These are phyloP conservation scores for Cladosporium sp. DNA, from an alignment of 2,329 filamentous ascomycete genomes.

Conservation along the genomic window DNA sequence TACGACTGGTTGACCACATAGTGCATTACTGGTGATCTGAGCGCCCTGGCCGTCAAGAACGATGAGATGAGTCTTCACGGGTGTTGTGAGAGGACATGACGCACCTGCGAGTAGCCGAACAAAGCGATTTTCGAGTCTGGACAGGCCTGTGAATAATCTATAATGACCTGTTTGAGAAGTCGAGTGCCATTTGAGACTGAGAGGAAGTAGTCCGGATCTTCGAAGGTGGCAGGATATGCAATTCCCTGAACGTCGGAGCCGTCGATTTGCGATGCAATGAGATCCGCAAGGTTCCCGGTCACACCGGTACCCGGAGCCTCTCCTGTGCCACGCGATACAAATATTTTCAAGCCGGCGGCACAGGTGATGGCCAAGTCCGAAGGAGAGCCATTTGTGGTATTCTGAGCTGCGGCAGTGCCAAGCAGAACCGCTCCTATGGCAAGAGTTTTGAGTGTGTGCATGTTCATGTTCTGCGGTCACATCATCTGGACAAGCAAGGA, in stretches of 20 bases:
- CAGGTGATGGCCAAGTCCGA: not conserved
- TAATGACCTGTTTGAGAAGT: not conserved
- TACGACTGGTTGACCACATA: constrained; percentile 1
- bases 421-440: not conserved
- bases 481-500: not conserved
- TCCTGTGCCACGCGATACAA: not conserved
- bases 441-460: not conserved
- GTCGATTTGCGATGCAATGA: not conserved
- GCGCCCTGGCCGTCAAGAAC: not conserved
- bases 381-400: not conserved
- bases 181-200: constrained; percentile 1
- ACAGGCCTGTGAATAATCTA: not conserved
- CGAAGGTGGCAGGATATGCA: not conserved
- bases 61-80: not conserved
- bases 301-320: not conserved
- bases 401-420: not conserved
- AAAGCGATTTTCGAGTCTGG: not conserved
- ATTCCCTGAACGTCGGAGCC: not conserved
- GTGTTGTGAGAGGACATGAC: not conserved
- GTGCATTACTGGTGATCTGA: not conserved
- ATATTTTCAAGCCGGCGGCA: not conserved
- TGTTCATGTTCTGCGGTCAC: not conserved
- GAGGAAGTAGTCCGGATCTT: not conserved
- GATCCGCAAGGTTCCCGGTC: not conserved
- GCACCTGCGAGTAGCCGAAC: constrained; percentile 3